Percentiles rank a stretch among this genome's conserved stretches.
phyloP scores from a whole-genome alignment of 2,329 filamentous ascomycete genomes.

The Ilyonectria sp. region DNA sequence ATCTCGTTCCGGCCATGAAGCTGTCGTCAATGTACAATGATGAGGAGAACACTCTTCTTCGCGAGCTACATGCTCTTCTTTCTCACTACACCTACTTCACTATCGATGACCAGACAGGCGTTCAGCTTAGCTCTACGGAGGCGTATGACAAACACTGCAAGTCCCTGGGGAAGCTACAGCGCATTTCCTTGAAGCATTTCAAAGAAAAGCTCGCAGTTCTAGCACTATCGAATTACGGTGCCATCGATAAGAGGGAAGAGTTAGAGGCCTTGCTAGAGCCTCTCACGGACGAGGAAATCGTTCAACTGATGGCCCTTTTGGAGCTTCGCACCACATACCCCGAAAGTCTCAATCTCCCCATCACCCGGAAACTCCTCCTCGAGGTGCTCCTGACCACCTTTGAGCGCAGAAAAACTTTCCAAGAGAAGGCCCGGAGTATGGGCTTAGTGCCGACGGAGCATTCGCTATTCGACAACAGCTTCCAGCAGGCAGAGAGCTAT shows the following conservation, averaged over 20 bases:
- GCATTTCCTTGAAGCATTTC: constrained; percentile 84
- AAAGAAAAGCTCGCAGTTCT: constrained; percentile 92
- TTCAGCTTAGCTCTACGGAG: constrained; percentile 79
- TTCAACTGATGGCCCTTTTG: constrained; percentile 77
- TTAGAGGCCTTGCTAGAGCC: constrained; percentile 81
- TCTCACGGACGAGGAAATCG: constrained; percentile 82
- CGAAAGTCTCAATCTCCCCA: constrained; percentile 73
- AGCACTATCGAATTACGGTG: constrained; percentile 91
- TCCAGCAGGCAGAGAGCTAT: constrained; percentile 87
- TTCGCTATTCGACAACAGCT: constrained; percentile 82
- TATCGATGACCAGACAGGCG: constrained; percentile 91
- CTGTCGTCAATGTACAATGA: constrained; percentile 85
- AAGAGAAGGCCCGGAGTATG: constrained; percentile 81
- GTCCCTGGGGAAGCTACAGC: constrained; percentile 83
- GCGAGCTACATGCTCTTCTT: constrained; percentile 85
- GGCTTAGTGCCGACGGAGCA: constrained; percentile 88
- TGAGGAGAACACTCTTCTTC: constrained; percentile 81
- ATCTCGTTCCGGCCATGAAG: constrained; percentile 82
- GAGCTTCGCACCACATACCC: constrained; percentile 90
- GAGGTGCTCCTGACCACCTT: constrained; percentile 83
- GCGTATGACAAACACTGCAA: constrained; percentile 86
- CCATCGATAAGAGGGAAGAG: constrained; percentile 85
- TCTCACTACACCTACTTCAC: constrained; percentile 90
- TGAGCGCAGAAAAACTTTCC: constrained; percentile 85
- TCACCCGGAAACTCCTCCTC: constrained; percentile 75